Evolutionary conservation across 2,329 filamentous ascomycete species (phyloP).

Genomic region (Colletotrichum kahawae): DNA sequence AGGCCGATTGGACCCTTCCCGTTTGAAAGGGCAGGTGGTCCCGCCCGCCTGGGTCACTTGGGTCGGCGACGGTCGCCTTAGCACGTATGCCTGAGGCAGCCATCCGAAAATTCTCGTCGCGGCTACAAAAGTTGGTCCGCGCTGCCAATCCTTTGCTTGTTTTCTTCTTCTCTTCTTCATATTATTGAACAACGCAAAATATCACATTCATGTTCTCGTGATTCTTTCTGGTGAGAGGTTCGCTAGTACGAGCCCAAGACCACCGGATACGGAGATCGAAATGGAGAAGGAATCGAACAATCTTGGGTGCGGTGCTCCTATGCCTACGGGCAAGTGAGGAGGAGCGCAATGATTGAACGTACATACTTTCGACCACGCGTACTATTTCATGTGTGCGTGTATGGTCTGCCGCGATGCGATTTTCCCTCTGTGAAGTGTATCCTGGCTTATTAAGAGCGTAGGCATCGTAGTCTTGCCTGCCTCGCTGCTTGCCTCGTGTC

Average conservation of each 20-base stretch:
- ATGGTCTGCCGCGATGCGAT: neutral
- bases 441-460: neutral
- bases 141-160: conserved; percentile 17
- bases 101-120: neutral
- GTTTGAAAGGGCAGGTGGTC: neutral
- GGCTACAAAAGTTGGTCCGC: conserved; percentile 8
- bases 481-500: rapidly evolving
- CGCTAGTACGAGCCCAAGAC: conserved; percentile 51
- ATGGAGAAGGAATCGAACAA: conserved; percentile 62
- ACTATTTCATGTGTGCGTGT: neutral
- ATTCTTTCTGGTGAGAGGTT: conserved; percentile 51
- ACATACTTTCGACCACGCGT: conserved; percentile 39
- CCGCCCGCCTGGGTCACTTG: neutral
- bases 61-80: neutral
- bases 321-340: conserved; percentile 49
- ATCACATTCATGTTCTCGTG: conserved; percentile 43
- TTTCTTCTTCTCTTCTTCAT: conserved; percentile 30
- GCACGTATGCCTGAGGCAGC: neutral
- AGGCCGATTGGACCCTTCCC: neutral
- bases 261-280: conserved; percentile 51
- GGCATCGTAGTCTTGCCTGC: neutral
- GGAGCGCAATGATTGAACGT: conserved; percentile 66
- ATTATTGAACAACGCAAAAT: conserved; percentile 54
- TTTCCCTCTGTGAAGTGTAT: neutral
- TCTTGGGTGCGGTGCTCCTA: conserved; percentile 65